A percentile compares a stretch with the other conserved stretches of the same genome.
These are phyloP conservation scores for Penstemon eatonii DNA, from an alignment of 257 asterid genomes.

Conservation along the genomic window DNA sequence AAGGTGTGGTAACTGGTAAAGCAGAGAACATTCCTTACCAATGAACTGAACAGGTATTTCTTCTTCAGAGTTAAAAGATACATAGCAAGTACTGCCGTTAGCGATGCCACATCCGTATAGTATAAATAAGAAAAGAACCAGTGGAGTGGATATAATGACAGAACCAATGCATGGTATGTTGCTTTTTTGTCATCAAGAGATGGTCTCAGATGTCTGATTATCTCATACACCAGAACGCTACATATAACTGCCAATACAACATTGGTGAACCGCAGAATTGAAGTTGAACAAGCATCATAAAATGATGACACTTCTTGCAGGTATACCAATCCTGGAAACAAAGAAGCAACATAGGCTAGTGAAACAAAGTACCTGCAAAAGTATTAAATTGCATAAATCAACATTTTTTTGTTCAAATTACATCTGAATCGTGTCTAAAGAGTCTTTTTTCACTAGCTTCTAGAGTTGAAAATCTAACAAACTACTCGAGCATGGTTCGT, in stretches of 20 bases:
- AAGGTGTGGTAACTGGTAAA: neutral
- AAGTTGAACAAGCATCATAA: constrained; percentile 65
- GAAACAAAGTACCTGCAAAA: constrained; percentile 94
- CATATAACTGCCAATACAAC: constrained; percentile 72
- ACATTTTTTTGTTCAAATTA: constrained; percentile 20
- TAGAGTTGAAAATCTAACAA: no score
- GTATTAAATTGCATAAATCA: constrained; percentile 42
- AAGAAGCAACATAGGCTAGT: constrained; percentile 89
- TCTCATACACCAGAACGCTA: constrained; percentile 66
- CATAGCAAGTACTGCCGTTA: constrained; percentile 83
- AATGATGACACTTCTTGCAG: constrained; percentile 50
- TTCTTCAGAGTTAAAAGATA: constrained; percentile 70
- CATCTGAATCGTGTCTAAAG: no score
- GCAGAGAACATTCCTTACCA: constrained; percentile 52
- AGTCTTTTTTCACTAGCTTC: no score
- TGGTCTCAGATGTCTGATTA: constrained; percentile 67
- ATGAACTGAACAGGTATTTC: constrained; percentile 68
- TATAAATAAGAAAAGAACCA: constrained; percentile 93
- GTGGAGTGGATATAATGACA: constrained; percentile 86
- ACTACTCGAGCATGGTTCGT: no score
- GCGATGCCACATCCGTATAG: constrained; percentile 91
- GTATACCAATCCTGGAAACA: constrained; percentile 71
- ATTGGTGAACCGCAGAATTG: constrained; percentile 71
- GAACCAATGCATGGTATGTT: constrained; percentile 60
- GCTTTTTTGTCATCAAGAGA: constrained; percentile 70